phyloP scores from a whole-genome alignment of 176 grass and related monocot species.

The Typha latifolia region DNA sequence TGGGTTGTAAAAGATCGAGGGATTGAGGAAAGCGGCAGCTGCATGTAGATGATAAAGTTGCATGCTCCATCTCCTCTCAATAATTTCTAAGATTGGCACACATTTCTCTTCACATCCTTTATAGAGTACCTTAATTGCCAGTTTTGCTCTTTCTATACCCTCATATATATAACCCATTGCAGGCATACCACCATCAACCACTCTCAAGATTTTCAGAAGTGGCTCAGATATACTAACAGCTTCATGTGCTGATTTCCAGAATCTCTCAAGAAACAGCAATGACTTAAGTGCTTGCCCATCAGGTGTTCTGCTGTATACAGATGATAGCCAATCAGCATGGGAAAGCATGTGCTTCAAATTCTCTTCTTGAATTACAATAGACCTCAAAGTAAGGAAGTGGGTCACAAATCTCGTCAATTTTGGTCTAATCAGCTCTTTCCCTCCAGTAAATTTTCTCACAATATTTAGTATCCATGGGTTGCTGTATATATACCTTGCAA shows the following conservation, averaged over 20 bases:
- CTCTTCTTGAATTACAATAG: constrained; percentile 17
- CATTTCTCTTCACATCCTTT: constrained; percentile 16
- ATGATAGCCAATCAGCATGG: constrained; percentile 16
- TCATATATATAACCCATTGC: constrained; percentile 19
- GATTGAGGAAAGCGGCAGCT: constrained; percentile 22
- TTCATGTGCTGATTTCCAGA: constrained; percentile 21
- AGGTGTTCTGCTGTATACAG: constrained; percentile 5
- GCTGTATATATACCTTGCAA: constrained; percentile 6
- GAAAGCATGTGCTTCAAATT: constrained; percentile 18
- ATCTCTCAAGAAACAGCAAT: constrained; percentile 14
- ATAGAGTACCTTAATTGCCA: constrained; percentile 17
- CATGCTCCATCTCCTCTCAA: constrained; percentile 17
- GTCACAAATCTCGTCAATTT: constrained; percentile 14
- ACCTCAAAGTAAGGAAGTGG: constrained; percentile 15
- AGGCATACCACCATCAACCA: constrained; percentile 24
- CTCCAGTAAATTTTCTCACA: constrained; percentile 11
- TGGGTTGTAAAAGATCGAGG: constrained; percentile 12
- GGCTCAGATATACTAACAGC: constrained; percentile 15
- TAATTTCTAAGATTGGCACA: constrained; percentile 16
- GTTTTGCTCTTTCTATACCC: constrained; percentile 18
- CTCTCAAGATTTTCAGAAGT: constrained; percentile 19
- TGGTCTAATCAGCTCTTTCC: constrained; percentile 1
- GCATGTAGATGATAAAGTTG: constrained; percentile 19
- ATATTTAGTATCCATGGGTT: constrained; percentile 14
- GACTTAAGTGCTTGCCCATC: constrained; percentile 11